Percentiles rank a stretch among this genome's conserved stretches.
phyloP scores from a whole-genome alignment of 2,329 filamentous ascomycete species.

The Tolypocladium ophioglossoides region DNA sequence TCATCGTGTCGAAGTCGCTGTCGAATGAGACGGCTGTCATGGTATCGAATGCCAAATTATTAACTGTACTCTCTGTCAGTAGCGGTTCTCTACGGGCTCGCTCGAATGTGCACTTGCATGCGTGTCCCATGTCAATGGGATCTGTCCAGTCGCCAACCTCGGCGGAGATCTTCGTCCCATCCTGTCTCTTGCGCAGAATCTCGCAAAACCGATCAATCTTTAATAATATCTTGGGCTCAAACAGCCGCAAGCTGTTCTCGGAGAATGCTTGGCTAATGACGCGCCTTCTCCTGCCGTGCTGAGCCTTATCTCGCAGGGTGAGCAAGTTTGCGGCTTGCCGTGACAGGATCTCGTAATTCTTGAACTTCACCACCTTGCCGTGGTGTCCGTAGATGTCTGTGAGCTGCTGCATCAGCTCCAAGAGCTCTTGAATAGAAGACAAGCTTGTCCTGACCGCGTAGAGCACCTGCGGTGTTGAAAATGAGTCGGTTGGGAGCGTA shows the following conservation, averaged over 20 bases:
- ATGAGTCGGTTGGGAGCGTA: conserved; percentile 16
- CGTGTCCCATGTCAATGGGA: conserved; percentile 3
- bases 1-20: conserved; percentile 7
- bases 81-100: too few species aligned
- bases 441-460: not conserved
- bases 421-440: too few species aligned
- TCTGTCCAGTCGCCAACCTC: conserved; percentile 1
- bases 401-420: not conserved
- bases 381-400: conserved; percentile 8
- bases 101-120: conserved; percentile 1
- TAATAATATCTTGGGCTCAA: conserved; percentile 7
- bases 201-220: conserved; percentile 1
- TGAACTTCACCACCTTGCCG: conserved; percentile 7
- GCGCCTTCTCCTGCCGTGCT: conserved; percentile 5
- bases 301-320: conserved; percentile 5
- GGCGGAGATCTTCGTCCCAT: not conserved
- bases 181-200: not conserved
- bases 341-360: conserved; percentile 6
- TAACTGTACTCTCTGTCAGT: conserved; percentile 2
- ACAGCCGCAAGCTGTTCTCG: conserved; percentile 8
- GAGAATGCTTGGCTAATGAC: conserved; percentile 14
- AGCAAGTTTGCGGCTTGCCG: conserved; percentile 6
- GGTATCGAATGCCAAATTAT: conserved; percentile 12
- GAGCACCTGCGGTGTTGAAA: conserved; percentile 6
- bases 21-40: conserved; percentile 12